Evolutionary conservation across 2,329 filamentous ascomycete genomes (phyloP), one percentile per base, ranked within the genome.

Genomic region (Arthroderma sp.): DNA sequence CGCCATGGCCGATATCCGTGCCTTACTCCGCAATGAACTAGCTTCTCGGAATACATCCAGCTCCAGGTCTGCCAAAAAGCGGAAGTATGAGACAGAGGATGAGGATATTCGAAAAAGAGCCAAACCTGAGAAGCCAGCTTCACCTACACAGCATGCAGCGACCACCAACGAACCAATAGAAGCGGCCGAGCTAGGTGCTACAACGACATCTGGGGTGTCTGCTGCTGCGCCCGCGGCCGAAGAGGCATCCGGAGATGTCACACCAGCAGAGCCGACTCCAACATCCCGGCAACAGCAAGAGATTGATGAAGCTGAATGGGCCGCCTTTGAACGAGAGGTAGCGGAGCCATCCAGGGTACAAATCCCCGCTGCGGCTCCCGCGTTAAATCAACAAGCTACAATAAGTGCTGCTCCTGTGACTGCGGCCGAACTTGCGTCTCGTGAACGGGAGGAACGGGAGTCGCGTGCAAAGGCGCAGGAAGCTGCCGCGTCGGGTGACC

Each of bases 321-420:
- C 84, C 1, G 84, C 85, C 6, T 93, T 94, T 58, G 82, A 94
- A 59, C 83, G 83, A 2, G 85, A 94, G 44, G 79, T 94, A 45
- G 81, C 78, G 5, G 66, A 60, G 36, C 61, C 65, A 41, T 61
- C 63, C 6, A 61, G 61, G 45, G 49, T 50, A 37, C 55, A 53
- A 10, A 55, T 62, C 37, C 50, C 54, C 22, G 57, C 60, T 3
- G 45, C 64, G 42, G 49, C 57, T 4, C 55, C 61, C 1, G 54
- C 52, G 42, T 49, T 48, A 44, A 55, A 54, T 41, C 48, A 54
- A 2, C 70, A 74, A 47, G 78, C 76, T 5, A 75, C 78, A 2
- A 85, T 86, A 50, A 79, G 74, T 1, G 82, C 81, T 0, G 78
- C 80, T 0, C 81, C 80, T 2, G 68, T 86, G 57, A 76, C 77